Conservation (phyloP, 305 asterid species). For the Withania somnifera region DNA sequence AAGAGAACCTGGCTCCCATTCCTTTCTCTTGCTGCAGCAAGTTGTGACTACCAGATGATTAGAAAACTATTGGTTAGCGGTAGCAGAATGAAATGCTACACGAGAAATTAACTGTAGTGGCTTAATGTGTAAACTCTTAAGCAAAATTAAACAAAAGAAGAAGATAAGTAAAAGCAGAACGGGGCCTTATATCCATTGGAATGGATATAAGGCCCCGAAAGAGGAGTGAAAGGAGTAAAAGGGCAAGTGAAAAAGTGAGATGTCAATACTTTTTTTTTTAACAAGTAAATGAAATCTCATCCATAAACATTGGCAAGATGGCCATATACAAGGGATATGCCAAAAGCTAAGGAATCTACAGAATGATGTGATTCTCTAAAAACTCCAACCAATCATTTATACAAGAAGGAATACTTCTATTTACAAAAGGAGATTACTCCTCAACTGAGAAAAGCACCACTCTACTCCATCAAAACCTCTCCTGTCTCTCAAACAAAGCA, state of each 20-base stretch:
- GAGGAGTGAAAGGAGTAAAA: neutral
- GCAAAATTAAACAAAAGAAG: neutral
- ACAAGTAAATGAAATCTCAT: neutral
- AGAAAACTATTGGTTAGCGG: neutral
- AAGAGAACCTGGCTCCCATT: constrained; percentile 39
- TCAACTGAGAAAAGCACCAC: neutral
- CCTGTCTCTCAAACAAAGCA: neutral
- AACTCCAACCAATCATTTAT: neutral
- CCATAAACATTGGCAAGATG: neutral
- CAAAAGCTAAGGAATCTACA: neutral
- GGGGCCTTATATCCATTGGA: neutral
- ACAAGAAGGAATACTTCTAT: neutral
- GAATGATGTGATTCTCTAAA: neutral
- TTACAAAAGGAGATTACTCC: neutral
- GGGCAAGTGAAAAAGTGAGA: neutral
- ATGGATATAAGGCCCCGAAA: neutral
- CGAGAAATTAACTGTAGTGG: neutral
- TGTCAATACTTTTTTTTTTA: neutral
- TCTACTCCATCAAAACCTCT: neutral
- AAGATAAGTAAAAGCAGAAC: neutral
- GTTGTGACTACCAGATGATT: constrained; percentile 57
- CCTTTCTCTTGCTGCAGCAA: constrained; percentile 53
- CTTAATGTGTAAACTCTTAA: neutral
- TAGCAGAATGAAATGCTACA: neutral
- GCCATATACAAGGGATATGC: neutral